A percentile compares a stretch with the other conserved stretches of the same genome.
These are phyloP conservation scores for Petunia secreta DNA, from an alignment of 257 asterid genomes.

Conservation along the genomic window DNA sequence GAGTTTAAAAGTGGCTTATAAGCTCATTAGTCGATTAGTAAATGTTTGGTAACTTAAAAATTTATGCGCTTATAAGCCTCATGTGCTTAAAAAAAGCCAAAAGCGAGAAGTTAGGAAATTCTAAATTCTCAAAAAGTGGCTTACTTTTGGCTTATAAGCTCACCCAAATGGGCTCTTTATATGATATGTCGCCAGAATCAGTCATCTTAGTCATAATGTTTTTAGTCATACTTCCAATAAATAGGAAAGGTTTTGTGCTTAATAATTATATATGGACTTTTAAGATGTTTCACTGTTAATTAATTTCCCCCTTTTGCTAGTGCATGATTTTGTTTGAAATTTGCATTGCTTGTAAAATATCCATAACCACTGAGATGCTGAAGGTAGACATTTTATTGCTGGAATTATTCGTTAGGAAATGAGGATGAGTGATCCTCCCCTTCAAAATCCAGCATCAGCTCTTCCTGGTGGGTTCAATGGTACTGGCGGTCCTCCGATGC, in stretches of 20 bases:
- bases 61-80: too few relatives aligned
- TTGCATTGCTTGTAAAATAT: not conserved
- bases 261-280: not conserved
- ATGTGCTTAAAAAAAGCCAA: too few relatives aligned
- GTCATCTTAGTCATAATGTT: not conserved
- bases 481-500: conserved; percentile 64
- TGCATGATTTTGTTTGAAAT: not conserved
- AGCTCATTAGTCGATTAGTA: too few relatives aligned
- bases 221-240: not conserved
- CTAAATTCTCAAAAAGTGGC: too few relatives aligned
- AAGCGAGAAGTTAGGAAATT: too few relatives aligned
- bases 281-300: not conserved
- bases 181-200: conserved; percentile 11
- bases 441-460: conserved; percentile 55
- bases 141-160: too few relatives aligned
- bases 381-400: conserved; percentile 26
- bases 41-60: too few relatives aligned
- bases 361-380: not conserved
- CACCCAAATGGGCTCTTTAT: not conserved
- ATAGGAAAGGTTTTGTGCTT: not conserved
- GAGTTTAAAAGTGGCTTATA: too few relatives aligned
- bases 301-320: not conserved
- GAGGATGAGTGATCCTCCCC: conserved; percentile 63
- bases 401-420: conserved; percentile 57
- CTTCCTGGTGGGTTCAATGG: conserved; percentile 59